Evolutionary conservation across 192 early-diverging fungal species (phyloP), one percentile per base, ranked within the genome.

Genomic region (Podila verticillata): DNA sequence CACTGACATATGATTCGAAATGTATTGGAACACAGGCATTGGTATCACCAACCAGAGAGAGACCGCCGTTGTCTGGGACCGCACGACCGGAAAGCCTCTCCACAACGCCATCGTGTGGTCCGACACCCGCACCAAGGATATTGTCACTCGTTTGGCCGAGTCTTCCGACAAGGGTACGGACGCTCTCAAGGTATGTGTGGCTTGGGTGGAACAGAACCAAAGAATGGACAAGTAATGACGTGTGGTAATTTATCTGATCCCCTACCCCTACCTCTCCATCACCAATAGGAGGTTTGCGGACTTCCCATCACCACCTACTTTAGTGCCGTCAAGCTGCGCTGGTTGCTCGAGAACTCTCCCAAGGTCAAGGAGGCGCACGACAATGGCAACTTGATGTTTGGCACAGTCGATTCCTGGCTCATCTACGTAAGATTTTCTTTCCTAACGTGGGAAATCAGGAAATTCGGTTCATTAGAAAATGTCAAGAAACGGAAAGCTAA

Each of bases 31-130:
- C 39, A 84, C 84, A 84, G 86, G 89, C 28, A 89, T 98, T 24
- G 96, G 96, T 2, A 93, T 98, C 68, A 98, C 96, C 20, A 98
- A 97, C 84, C 96, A 98, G 80, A 91, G 96, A 73, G 96, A 98
- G 75, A 98, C 96, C 1, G 90, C 92, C 6, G 89, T 96, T 34
- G 94, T 88, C n/a, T 98, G 96, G 95, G 96, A 98, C 84, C 86
- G 68, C 39, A 81, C 65, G 39, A 93, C 95, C 5, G 96, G 96
- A 51, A 71, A 90, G 68, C 93, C 92, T 3, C 83, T 97, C 39
- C 91, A 91, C 58, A 91, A 94, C 73, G 96, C 96, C 28, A 93
- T 97, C 75, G 95, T 98, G 48, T 98, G 96, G 96, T 91, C 90
- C 64, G 96, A 98, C 65, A 87, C 88, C 54, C 91, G 96, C 65